These are phyloP conservation scores for Trichoderma brevicompactum DNA, from an alignment of 2,329 filamentous ascomycete genomes.

Conservation along the genomic window DNA sequence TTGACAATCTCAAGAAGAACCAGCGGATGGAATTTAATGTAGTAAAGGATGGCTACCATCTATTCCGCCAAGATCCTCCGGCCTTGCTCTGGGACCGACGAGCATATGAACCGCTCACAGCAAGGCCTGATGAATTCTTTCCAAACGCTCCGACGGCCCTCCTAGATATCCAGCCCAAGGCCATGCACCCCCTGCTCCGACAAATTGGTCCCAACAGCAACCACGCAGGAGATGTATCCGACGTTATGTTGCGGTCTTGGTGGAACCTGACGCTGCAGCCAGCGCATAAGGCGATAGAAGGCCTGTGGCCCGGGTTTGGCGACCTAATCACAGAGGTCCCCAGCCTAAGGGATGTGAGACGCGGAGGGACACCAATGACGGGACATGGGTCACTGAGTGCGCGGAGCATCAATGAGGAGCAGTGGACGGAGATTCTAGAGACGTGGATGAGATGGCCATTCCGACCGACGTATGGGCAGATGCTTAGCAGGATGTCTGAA, in stretches of 20 bases:
- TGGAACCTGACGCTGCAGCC: constrained; percentile 52
- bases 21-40: constrained; percentile 44
- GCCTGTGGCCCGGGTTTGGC: constrained; percentile 63
- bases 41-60: constrained; percentile 58
- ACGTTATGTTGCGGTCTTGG: constrained; percentile 50
- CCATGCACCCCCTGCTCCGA: constrained; percentile 54
- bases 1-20: constrained; percentile 43
- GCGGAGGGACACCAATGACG: constrained; percentile 51
- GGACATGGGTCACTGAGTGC: constrained; percentile 50
- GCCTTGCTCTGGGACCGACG: constrained; percentile 71
- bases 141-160: constrained; percentile 63
- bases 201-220: constrained; percentile 47
- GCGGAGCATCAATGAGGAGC: constrained; percentile 55
- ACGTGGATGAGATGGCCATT: constrained; percentile 71
- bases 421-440: constrained; percentile 62
- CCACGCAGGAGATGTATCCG: constrained; percentile 55
- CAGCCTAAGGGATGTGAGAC: constrained; percentile 52
- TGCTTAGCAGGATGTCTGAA: constrained; percentile 51
- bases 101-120: constrained; percentile 68
- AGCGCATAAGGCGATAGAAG: constrained; percentile 52
- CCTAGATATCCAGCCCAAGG: constrained; percentile 68
- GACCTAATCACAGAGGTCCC: constrained; percentile 56
- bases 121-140: constrained; percentile 65
- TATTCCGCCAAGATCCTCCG: constrained; percentile 55
- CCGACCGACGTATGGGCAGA: constrained; percentile 52